Evolutionary conservation across 176 grass and related monocot genomes (phyloP), one percentile per base, ranked within the genome.

Genomic region (Poa annua): DNA sequence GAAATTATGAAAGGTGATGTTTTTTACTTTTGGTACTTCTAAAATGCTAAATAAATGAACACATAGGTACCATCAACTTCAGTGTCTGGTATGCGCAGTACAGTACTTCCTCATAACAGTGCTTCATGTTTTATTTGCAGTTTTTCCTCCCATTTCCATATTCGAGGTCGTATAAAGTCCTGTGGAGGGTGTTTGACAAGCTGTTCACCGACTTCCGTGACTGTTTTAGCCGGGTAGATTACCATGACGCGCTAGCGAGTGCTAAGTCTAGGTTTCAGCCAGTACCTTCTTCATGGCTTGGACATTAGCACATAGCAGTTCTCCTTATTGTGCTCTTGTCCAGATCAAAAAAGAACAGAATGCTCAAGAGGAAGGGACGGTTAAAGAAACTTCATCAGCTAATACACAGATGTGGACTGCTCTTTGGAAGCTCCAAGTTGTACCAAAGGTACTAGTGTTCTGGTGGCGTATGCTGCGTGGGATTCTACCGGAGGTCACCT

Each of bases 71-170:
- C 74, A 38, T 59, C 54, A 8, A 0, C 17, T 80, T 74, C 15
- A 55, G 5, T 53, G 61, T 66, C 20, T 55, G 39, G 15, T 80
- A 39, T 48, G 38, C 29, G 57, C 35, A 80, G 29, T 29, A 16
- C 2, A 47, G 20, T n/a, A n/a, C n/a, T n/a, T n/a, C n/a, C 77
- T 86, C 12, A 75, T 22, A 44, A 71, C 8, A 2, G 8, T 86
- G 13, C 8, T 80, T 64, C 8, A 61, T 67, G 42, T 73, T 81
- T 65, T 42, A 38, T 54, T 5, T 89, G 90, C 93, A 98, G 96
- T 86, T 95, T 81, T 95, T 98, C 76, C 93, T 98, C 82, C 96
- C 96, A 38, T 98, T 90, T 53, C 96, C 96, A 21, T 98, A 95
- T 91, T 90, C 92, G 53, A 88, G 93, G 67, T 93, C 96, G 1